Base-by-base conservation (phyloP, 768 basidiomycete species). In the Fistulinella prunicolor region DNA sequence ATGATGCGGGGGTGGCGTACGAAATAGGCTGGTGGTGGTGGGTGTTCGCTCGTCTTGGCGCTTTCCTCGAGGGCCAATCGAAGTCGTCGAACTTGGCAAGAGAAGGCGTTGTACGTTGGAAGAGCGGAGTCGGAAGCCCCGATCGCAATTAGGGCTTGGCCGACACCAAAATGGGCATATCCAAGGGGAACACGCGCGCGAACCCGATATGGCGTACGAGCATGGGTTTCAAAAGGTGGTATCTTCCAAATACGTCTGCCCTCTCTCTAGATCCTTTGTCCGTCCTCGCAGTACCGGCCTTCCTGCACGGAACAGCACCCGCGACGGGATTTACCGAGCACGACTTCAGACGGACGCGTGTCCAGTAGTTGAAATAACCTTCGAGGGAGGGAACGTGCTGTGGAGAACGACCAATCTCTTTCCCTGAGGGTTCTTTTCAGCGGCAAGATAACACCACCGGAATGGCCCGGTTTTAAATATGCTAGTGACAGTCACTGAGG, bases 351-450 rank as follows among this genome's bases (percentile, higher is more conserved):
- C 38, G 9, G 35, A 30, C 24, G 38, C 34, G 43, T 16, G 42
- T 38, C 30, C 44, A 47, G 26, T 42, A 24, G 57, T 37, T 54
- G 51, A 59, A 64, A 57, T 57, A 60, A 54, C 60, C 65, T 64
- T 64, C 43, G 42, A 53, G 60, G 56, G 62, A 61, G 50, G 58
- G 55, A 67, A 64, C 63, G 63, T 64, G 65, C 53, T 54, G 57
- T 65, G 59, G 57, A 64, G 57, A 54, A 46, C 44, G 49, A 40
- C 55, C 49, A 46, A 53, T 53, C 38, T 42, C 24, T 40, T 47
- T 12, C 30, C 13, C 32, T 24, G 46, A 35, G 44, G 40, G 42
- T 49, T 28, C 30, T 22, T 45, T 13, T 42, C 23, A 49, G 55
- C 47, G 50, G 54, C 38, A 50, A 57, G 53, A 56, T 63, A 60